phyloP scores from a whole-genome alignment of 164 flowering plant genomes.

The Chimonanthus praecox region DNA sequence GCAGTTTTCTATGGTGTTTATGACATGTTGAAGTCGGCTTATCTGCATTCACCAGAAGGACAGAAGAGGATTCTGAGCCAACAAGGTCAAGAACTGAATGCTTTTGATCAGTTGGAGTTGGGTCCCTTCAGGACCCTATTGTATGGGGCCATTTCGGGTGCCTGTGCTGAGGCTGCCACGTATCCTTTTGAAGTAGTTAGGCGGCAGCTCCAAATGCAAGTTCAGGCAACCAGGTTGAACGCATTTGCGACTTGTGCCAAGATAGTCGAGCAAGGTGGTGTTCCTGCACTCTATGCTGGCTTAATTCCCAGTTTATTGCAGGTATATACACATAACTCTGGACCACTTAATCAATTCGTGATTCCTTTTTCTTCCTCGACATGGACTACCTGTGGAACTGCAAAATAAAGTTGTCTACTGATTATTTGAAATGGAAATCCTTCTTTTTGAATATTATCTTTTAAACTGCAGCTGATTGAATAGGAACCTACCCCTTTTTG shows the following conservation, averaged over 20 bases:
- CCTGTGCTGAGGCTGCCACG: constrained; percentile 93
- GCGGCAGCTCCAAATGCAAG: constrained; percentile 88
- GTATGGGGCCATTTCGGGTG: constrained; percentile 95
- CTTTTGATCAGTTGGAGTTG: constrained; percentile 80
- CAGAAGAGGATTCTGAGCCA: constrained; percentile 56
- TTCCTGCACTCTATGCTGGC: constrained; percentile 88
- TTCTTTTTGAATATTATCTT: too few relatives aligned
- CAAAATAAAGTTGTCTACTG: too few relatives aligned
- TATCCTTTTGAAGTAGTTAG: constrained; percentile 95
- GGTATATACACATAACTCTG: constrained; percentile 32
- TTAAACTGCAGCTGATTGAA: too few relatives aligned
- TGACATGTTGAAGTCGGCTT: constrained; percentile 78
- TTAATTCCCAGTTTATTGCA: constrained; percentile 85
- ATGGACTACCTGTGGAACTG: neutral
- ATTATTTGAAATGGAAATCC: neutral
- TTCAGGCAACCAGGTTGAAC: constrained; percentile 53
- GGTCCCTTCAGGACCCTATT: constrained; percentile 80
- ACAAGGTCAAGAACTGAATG: constrained; percentile 60
- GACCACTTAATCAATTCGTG: neutral
- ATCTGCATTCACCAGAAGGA: constrained; percentile 89
- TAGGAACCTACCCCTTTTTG: too few relatives aligned
- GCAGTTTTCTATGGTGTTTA: constrained; percentile 97
- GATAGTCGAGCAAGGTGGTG: constrained; percentile 76
- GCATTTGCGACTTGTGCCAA: constrained; percentile 54
- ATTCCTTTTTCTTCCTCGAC: neutral